Evolutionary conservation across 2,329 filamentous ascomycete species (phyloP).

Genomic region (Xylariaceae sp.): DNA sequence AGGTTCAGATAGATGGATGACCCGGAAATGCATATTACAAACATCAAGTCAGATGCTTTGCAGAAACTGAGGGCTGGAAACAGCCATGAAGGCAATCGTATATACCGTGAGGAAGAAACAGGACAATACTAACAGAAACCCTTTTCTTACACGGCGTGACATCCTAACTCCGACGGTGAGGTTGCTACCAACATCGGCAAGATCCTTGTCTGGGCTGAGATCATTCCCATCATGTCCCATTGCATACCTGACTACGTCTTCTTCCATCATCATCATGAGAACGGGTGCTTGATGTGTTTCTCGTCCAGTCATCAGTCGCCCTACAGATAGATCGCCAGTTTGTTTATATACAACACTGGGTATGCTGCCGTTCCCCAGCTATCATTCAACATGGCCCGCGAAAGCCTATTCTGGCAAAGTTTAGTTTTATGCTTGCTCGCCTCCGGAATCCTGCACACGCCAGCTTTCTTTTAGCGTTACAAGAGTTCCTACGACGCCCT

Average conservation of each 20-base stretch:
- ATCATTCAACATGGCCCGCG: slow-evolving; percentile 1
- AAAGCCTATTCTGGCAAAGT: slow-evolving; percentile 5
- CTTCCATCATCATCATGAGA: slow-evolving; percentile 18
- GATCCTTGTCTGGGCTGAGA: slow-evolving; percentile 17
- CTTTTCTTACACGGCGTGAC: slow-evolving; percentile 5
- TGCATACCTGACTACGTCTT: slow-evolving; percentile 15
- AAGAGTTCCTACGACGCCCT: not conserved
- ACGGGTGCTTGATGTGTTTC: not conserved
- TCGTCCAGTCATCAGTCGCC: slow-evolving; percentile 4
- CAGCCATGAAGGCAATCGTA: slow-evolving; percentile 4
- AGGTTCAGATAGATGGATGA: too few species aligned
- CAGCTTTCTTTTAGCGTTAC: not conserved
- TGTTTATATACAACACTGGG: not conserved
- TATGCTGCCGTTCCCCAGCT: not conserved
- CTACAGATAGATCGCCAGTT: not conserved
- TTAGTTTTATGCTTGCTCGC: not conserved
- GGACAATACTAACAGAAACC: not conserved
- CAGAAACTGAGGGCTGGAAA: too few species aligned
- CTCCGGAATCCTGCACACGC: not conserved
- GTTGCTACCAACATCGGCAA: slow-evolving; percentile 9
- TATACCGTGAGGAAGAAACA: slow-evolving; percentile 5
- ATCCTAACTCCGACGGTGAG: slow-evolving; percentile 6
- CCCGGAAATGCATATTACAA: too few species aligned
- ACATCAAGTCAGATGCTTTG: too few species aligned
- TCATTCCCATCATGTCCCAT: slow-evolving; percentile 12